Base-by-base conservation (phyloP, 352 stramenopile species). In the Peronosclerospora sorghi region DNA sequence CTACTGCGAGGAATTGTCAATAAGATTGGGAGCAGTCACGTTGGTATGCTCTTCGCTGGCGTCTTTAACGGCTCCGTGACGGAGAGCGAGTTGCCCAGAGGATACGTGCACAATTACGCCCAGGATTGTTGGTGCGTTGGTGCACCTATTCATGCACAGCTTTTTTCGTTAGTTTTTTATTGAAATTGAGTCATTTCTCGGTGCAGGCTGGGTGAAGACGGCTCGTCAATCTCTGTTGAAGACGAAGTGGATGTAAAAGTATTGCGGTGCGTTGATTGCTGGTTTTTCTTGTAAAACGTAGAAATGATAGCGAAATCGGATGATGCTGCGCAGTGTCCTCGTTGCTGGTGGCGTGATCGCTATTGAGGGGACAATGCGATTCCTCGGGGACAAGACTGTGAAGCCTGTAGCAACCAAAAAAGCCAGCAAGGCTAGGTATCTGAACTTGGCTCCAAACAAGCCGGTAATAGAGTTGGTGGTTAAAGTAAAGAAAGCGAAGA, bases 11-110 rank as follows among this genome's bases (percentile, higher is more conserved):
- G 63, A 12, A 42, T 69, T 4, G 68, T 91, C 41, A 88, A 86
- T 58, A 91, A 91, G 65, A 85, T 91, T 42, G 78, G 78, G 30
- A 86, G 73, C 55, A 91, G 86, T 60, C 78, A 91, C 56, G 65
- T 91, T 32, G 78, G 78, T 48, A 77, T 91, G 66, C 67, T 91
- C 35, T 78, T 88, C 28, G 72, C 69, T 10, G 78, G 75, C 32
- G 73, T 88, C 8, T 91, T 91, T 48, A 91, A 88, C 46, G 78
- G 75, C 12, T 91, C 78, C 9, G 77, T 91, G 19, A 54, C 73
- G 1, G 71, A 76, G n/a, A 62, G 60, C 2, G 75, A 91, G 40
- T 57, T 91, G 45, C 73, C 78, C 27, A 72, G 75, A 52, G 73
- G 73, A 30, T 91, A 68, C 36, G 73, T 86, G 23, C 73, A 88